These are phyloP conservation scores for Umbelopsis isabellina DNA, from an alignment of 192 early-diverging fungal species.

Conservation along the genomic window DNA sequence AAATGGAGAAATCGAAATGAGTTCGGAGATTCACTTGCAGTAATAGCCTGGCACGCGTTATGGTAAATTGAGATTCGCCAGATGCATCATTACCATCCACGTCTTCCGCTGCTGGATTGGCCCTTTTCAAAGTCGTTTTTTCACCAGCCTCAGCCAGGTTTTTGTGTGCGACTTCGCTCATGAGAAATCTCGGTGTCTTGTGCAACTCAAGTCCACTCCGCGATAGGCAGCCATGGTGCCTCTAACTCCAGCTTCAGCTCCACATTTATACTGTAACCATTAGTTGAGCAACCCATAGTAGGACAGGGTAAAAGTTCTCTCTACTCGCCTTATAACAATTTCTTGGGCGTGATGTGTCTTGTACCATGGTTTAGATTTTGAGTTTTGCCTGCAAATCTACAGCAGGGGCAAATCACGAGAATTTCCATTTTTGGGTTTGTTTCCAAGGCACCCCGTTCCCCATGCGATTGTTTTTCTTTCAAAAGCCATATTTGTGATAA, in stretches of 20 bases:
- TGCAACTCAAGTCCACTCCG: background rate
- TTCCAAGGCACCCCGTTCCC: background rate
- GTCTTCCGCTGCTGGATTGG: background rate
- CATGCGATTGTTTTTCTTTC: slow-evolving; percentile 12
- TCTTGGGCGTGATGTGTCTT: too few species aligned
- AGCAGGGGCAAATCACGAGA: background rate
- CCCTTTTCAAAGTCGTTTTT: too few species aligned
- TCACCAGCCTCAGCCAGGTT: background rate
- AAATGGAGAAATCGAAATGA: background rate
- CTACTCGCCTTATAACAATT: too few species aligned
- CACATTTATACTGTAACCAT: background rate
- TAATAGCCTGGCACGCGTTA: too few species aligned
- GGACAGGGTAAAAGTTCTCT: too few species aligned
- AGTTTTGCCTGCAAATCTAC: too few species aligned
- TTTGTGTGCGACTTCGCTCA: slow-evolving; percentile 4
- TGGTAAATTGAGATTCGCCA: too few species aligned
- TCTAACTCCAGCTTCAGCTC: background rate
- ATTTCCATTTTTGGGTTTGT: slow-evolving; percentile 19
- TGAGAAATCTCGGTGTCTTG: slow-evolving; percentile 11
- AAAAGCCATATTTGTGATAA: slow-evolving; percentile 5
- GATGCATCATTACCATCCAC: background rate
- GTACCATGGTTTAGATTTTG: too few species aligned
- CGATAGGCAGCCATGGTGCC: background rate
- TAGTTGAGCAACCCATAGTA: too few species aligned
- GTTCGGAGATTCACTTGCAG: background rate